Evolutionary conservation across 768 basidiomycete species (phyloP).

Genomic region (Rhizopogon salebrosus): DNA sequence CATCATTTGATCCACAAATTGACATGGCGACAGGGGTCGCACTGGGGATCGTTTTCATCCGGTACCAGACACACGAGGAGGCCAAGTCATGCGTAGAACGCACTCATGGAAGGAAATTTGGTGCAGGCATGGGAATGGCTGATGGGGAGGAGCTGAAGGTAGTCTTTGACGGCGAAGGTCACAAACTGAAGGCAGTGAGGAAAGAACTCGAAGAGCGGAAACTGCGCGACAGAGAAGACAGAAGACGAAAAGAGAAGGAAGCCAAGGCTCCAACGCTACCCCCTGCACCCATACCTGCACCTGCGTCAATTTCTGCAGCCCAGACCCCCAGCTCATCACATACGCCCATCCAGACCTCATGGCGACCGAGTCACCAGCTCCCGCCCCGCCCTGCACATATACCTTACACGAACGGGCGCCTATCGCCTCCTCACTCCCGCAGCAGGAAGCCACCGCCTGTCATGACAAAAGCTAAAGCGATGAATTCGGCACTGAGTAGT

Average conservation of each 20-base stretch:
- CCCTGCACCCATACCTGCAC: conserved; percentile 5
- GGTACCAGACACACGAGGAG: conserved; percentile 58
- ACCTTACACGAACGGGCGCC: conserved; percentile 17
- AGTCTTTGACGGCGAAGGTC: conserved; percentile 75
- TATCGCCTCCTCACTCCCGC: conserved; percentile 26
- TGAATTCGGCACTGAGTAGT: conserved; percentile 14
- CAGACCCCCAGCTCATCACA: conserved; percentile 22
- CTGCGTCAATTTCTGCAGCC: conserved; percentile 8
- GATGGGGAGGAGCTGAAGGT: conserved; percentile 65
- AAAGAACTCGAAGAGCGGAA: conserved; percentile 53
- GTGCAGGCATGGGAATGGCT: conserved; percentile 35
- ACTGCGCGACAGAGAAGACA: conserved; percentile 44
- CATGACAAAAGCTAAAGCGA: conserved; percentile 23
- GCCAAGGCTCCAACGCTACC: conserved; percentile 13
- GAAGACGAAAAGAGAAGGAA: conserved; percentile 37
- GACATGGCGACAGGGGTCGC: conserved; percentile 77
- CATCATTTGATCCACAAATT: conserved; percentile 70
- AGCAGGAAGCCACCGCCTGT: conserved; percentile 16
- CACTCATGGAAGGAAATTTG: conserved; percentile 61
- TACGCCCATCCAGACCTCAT: conserved; percentile 13
- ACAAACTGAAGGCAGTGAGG: conserved; percentile 56
- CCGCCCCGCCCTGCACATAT: conserved; percentile 23
- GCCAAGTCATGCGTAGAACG: conserved; percentile 61
- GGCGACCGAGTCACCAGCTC: conserved; percentile 23
- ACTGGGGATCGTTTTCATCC: conserved; percentile 77